These are phyloP conservation scores for Globisporangium nunn DNA, from an alignment of 352 stramenopile genomes.

Conservation along the genomic window DNA sequence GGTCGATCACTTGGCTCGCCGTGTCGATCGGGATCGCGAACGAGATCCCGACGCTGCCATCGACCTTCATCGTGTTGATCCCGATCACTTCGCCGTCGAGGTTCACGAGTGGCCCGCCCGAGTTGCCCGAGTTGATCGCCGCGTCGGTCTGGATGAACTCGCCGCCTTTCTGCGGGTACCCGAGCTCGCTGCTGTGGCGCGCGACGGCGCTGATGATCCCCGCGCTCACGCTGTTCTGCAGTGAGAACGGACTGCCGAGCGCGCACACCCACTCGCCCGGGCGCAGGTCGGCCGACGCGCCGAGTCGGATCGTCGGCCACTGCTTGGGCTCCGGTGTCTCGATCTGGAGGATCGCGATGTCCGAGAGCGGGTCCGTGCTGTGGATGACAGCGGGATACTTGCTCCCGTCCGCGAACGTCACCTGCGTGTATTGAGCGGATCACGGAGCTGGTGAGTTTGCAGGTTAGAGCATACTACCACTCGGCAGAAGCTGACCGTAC, in stretches of 20 bases:
- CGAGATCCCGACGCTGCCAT: conserved; percentile 83
- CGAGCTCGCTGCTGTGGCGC: conserved; percentile 84
- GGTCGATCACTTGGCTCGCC: conserved; percentile 82
- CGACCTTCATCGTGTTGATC: conserved; percentile 94
- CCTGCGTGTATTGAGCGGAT: conserved; percentile 14
- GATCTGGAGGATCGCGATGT: conserved; percentile 89
- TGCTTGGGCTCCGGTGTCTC: conserved; percentile 39
- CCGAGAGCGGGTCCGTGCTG: conserved; percentile 81
- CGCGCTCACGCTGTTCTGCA: conserved; percentile 89
- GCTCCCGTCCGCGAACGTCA: conserved; percentile 81
- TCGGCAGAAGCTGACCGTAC: conserved; percentile 14
- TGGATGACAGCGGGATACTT: conserved; percentile 74
- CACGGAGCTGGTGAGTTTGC: too few species aligned
- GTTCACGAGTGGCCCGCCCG: conserved; percentile 90
- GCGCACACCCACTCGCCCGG: conserved; percentile 90
- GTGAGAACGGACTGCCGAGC: conserved; percentile 85
- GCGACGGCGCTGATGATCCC: conserved; percentile 90
- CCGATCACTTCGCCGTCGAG: conserved; percentile 91
- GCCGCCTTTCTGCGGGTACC: conserved; percentile 64
- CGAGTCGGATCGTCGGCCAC: conserved; percentile 69
- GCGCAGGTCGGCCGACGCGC: conserved; percentile 68
- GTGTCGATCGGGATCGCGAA: conserved; percentile 93
- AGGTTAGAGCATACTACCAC: background rate
- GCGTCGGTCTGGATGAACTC: conserved; percentile 94
- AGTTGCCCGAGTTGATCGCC: conserved; percentile 92